Percentiles rank a stretch among this genome's conserved stretches.
Evolutionary conservation across 2,329 filamentous ascomycete species (phyloP).

Genomic region (Fusarium drepaniforme): DNA sequence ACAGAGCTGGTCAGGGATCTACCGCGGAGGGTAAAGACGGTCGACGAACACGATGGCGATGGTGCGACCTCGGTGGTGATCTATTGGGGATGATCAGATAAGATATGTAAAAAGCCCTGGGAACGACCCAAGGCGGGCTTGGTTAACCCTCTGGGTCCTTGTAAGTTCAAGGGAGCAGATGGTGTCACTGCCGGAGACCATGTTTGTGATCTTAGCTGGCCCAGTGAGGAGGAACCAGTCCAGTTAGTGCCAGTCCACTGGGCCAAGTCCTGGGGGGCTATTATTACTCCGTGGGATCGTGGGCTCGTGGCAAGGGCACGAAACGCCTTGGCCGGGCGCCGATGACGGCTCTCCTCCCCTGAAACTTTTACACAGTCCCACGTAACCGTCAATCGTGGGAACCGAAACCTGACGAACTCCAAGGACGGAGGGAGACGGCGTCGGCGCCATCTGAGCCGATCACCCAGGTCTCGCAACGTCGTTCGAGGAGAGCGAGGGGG

Average conservation of each 20-base stretch:
- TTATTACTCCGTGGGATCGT: slow-evolving; percentile 18
- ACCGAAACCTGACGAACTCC: slow-evolving; percentile 20
- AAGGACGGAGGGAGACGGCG: slow-evolving; percentile 24
- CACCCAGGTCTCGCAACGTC: slow-evolving; percentile 21
- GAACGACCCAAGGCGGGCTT: slow-evolving; percentile 11
- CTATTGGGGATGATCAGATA: slow-evolving; percentile 48
- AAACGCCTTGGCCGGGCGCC: slow-evolving; percentile 22
- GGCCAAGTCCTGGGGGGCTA: slow-evolving; percentile 15
- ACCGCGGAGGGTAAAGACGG: slow-evolving; percentile 1
- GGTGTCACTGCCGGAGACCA: slow-evolving; percentile 24
- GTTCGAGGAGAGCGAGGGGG: slow-evolving; percentile 27
- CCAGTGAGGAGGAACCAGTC: slow-evolving; percentile 9
- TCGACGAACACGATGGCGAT: slow-evolving; percentile 18
- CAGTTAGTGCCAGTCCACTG: slow-evolving; percentile 13
- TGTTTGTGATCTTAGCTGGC: slow-evolving; percentile 14
- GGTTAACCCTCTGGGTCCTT: slow-evolving; percentile 16
- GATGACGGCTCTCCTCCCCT: slow-evolving; percentile 38
- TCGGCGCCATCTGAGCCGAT: slow-evolving; percentile 34
- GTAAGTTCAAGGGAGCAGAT: slow-evolving; percentile 21
- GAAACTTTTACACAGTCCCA: slow-evolving; percentile 23
- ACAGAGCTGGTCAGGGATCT: slow-evolving; percentile 27
- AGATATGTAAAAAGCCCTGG: slow-evolving; percentile 24
- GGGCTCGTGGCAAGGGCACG: slow-evolving; percentile 19
- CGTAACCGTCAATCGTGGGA: slow-evolving; percentile 17
- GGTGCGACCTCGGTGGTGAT: slow-evolving; percentile 55